phyloP scores from a whole-genome alignment of 441 rosid genomes.

The Pelargonium cotyledonis region DNA sequence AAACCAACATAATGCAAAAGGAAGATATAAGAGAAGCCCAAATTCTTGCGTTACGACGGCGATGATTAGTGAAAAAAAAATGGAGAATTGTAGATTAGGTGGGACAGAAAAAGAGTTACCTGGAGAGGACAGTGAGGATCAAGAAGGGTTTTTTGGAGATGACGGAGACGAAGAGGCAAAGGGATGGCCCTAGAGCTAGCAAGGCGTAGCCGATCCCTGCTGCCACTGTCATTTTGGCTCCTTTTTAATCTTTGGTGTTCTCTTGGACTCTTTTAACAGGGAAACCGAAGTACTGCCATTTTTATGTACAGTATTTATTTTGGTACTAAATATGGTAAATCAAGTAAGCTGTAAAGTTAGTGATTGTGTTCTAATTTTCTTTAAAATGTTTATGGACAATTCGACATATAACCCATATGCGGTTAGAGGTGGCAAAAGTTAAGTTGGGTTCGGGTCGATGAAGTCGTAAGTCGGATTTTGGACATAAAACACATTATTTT shows the following conservation, averaged over 20 bases:
- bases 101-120: slow-evolving; percentile 28
- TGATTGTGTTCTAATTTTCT: no score
- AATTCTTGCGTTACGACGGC: neutral
- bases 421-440: no score
- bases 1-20: neutral
- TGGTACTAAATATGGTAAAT: no score
- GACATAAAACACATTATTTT: no score
- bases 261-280: neutral
- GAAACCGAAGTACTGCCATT: no score
- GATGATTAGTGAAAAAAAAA: neutral
- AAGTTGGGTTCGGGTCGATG: no score
- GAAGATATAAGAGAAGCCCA: neutral
- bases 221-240: slow-evolving; percentile 51
- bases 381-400: no score
- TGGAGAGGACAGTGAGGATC: slow-evolving; percentile 86
- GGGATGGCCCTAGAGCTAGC: slow-evolving; percentile 82
- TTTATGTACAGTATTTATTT: no score
- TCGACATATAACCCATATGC: no score
- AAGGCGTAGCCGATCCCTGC: slow-evolving; percentile 91
- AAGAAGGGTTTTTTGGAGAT: slow-evolving; percentile 86
- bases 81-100: neutral
- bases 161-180: slow-evolving; percentile 74
- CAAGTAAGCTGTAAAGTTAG: no score
- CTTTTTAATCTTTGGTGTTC: neutral
- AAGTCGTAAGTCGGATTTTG: no score